phyloP scores from a whole-genome alignment of 768 basidiomycete genomes.

The Coprinellus micaceus region DNA sequence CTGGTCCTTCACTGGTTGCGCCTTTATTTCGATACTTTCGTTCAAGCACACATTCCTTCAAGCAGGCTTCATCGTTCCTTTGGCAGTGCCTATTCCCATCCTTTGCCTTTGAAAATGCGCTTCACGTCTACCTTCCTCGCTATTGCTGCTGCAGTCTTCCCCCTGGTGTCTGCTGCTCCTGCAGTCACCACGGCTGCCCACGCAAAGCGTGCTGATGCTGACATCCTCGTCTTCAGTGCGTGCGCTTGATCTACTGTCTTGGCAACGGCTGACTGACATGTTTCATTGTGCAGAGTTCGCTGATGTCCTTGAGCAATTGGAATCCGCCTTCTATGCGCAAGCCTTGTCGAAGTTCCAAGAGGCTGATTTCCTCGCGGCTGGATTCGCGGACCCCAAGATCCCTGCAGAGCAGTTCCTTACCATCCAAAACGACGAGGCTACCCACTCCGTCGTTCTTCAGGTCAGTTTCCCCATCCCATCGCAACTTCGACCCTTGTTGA shows the following conservation, averaged over 20 bases:
- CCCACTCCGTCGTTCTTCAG: conserved; percentile 56
- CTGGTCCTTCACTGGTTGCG: conserved; percentile 34
- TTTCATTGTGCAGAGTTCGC: conserved; percentile 58
- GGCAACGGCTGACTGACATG: conserved; percentile 3
- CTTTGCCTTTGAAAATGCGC: conserved; percentile 42
- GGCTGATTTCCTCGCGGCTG: conserved; percentile 61
- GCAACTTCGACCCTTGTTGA: too few relatives aligned
- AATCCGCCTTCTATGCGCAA: conserved; percentile 64
- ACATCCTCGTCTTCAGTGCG: conserved; percentile 61
- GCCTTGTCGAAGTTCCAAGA: conserved; percentile 62
- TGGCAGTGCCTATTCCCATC: conserved; percentile 25
- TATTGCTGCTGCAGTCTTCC: conserved; percentile 36
- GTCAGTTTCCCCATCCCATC: conserved; percentile 21
- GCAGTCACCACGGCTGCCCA: conserved; percentile 28
- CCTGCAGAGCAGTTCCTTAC: conserved; percentile 57
- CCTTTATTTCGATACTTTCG: conserved; percentile 22
- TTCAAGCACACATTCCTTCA: conserved; percentile 31
- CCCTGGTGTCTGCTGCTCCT: conserved; percentile 49
- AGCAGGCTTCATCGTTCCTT: conserved; percentile 39
- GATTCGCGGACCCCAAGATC: conserved; percentile 52
- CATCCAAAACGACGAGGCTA: conserved; percentile 60
- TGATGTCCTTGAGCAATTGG: conserved; percentile 70
- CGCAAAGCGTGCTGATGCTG: conserved; percentile 35
- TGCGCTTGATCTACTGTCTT: conserved; percentile 13
- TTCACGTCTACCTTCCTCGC: conserved; percentile 39